A percentile compares a stretch with the other conserved stretches of the same genome.
These are phyloP conservation scores for Pharus latifolius DNA, from an alignment of 176 grass and related monocot genomes.

Conservation along the genomic window DNA sequence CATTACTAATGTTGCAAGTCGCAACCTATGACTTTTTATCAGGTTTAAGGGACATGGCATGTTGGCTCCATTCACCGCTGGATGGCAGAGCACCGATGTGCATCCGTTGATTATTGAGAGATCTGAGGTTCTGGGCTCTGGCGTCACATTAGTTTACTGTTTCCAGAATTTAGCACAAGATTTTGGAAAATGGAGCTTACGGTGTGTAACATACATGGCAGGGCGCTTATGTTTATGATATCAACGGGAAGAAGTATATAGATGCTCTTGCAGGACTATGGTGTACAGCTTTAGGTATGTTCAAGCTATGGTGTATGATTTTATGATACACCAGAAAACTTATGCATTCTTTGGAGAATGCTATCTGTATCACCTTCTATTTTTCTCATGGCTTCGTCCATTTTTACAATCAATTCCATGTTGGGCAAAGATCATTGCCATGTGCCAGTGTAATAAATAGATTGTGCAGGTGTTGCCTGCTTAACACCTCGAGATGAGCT, in stretches of 20 bases:
- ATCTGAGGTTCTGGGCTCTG: conserved; percentile 51
- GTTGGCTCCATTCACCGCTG: conserved; percentile 96
- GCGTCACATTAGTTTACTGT: background rate
- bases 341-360: background rate
- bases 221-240: conserved; percentile 93
- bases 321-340: background rate
- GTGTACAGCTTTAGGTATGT: conserved; percentile 84
- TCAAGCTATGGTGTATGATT: background rate
- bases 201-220: background rate
- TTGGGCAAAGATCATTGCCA: background rate
- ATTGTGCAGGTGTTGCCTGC: background rate
- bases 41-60: conserved; percentile 93
- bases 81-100: conserved; percentile 79
- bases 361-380: background rate
- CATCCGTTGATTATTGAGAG: conserved; percentile 77
- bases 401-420: too few relatives aligned
- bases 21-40: background rate
- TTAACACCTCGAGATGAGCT: background rate
- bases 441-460: background rate
- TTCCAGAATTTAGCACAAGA: background rate
- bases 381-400: background rate
- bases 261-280: conserved; percentile 93
- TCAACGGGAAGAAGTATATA: conserved; percentile 79
- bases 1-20: background rate
- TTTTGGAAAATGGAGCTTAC: background rate